A percentile compares a stretch with the other conserved stretches of the same genome.
phyloP scores from a whole-genome alignment of 2,329 filamentous ascomycete species.

The Fonsecaea nubica region DNA sequence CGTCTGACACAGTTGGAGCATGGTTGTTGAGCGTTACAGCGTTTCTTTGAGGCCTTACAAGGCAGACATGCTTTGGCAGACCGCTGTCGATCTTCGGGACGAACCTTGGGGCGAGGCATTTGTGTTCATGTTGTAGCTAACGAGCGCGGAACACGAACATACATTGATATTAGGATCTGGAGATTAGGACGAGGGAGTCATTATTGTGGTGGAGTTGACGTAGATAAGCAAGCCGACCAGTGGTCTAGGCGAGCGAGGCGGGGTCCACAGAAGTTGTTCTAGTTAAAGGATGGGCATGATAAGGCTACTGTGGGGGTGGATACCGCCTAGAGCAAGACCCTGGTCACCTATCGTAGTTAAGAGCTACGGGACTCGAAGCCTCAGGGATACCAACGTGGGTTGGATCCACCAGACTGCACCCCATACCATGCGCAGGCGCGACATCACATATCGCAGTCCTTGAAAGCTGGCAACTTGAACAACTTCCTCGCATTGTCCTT shows the following conservation, averaged over 20 bases:
- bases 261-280: neutral
- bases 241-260: neutral
- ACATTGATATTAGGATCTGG: neutral
- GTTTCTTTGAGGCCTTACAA: slow-evolving; percentile 59
- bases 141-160: neutral
- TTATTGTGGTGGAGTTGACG: neutral
- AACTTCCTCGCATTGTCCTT: slow-evolving; percentile 60
- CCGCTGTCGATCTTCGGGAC: slow-evolving; percentile 57
- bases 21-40: slow-evolving; percentile 58
- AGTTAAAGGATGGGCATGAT: neutral
- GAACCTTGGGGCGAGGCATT: slow-evolving; percentile 62
- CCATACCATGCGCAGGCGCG: neutral
- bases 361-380: neutral
- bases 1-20: slow-evolving; percentile 57
- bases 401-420: neutral
- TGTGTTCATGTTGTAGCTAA: neutral
- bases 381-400: neutral
- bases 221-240: neutral
- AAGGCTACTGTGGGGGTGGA: neutral
- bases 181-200: slow-evolving; percentile 7
- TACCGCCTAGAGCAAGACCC: neutral
- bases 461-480: slow-evolving; percentile 43
- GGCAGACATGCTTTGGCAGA: slow-evolving; percentile 57
- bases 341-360: neutral
- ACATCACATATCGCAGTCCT: slow-evolving; percentile 27